phyloP scores from a whole-genome alignment of 2,329 filamentous ascomycete genomes.

The Trichophyton rubrum region DNA sequence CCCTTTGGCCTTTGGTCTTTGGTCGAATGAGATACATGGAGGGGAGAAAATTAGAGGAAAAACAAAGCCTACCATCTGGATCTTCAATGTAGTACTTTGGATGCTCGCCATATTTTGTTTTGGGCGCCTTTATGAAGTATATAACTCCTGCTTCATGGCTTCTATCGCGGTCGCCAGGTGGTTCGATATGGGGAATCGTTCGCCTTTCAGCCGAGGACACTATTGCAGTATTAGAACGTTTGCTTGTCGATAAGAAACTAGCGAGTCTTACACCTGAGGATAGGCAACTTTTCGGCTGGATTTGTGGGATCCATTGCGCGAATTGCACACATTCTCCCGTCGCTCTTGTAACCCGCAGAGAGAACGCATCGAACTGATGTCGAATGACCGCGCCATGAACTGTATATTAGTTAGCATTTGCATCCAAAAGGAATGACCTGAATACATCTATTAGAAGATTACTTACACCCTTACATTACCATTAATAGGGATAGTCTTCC shows the following conservation, averaged over 20 bases:
- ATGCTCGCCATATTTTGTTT: constrained; percentile 10
- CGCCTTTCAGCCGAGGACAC: constrained; percentile 9
- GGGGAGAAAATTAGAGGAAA: too few species aligned
- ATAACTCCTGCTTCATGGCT: constrained; percentile 6
- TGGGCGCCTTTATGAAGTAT: constrained; percentile 11
- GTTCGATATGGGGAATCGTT: constrained; percentile 12
- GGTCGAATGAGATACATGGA: background rate
- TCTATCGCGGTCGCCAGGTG: constrained; percentile 7
- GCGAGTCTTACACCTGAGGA: background rate
- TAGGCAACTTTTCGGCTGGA: background rate
- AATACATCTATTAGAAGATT: background rate
- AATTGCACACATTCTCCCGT: constrained; percentile 6
- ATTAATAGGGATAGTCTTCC: background rate
- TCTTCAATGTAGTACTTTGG: constrained; percentile 11
- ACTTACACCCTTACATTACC: background rate
- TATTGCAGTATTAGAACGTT: background rate
- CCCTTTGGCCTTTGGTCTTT: background rate
- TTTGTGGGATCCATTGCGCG: constrained; percentile 2
- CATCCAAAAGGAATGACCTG: background rate
- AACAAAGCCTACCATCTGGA: background rate
- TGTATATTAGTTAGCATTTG: background rate
- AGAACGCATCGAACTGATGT: constrained; percentile 5
- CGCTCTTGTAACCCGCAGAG: constrained; percentile 6
- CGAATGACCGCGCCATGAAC: background rate
- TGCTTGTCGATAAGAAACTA: background rate